These are phyloP conservation scores for Cicer judaicum DNA, from an alignment of 306 rosid genomes.

Conservation along the genomic window DNA sequence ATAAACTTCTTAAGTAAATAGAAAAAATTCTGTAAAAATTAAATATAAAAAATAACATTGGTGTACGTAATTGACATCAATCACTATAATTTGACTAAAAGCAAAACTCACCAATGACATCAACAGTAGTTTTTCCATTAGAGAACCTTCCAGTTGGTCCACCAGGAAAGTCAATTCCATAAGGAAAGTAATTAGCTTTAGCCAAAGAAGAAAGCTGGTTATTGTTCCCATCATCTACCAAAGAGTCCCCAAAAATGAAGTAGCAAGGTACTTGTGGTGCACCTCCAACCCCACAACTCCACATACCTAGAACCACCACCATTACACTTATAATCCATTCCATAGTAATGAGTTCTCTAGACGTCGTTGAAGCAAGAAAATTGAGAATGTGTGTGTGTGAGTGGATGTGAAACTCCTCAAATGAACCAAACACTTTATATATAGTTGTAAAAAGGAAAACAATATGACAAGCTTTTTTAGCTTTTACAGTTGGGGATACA, in stretches of 20 bases:
- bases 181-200: constrained; percentile 79
- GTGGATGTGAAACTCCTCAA: constrained; percentile 40
- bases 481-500: constrained; percentile 58
- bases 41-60: too few relatives aligned
- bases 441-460: constrained; percentile 37
- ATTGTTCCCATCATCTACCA: constrained; percentile 92
- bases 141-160: constrained; percentile 94
- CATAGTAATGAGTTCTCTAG: background rate
- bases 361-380: constrained; percentile 34
- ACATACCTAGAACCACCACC: constrained; percentile 46
- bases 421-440: constrained; percentile 20
- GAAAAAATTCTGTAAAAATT: too few relatives aligned
- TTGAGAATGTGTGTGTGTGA: constrained; percentile 14
- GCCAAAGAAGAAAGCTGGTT: constrained; percentile 81
- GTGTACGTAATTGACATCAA: too few relatives aligned
- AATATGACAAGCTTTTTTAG: constrained; percentile 9
- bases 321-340: constrained; percentile 14
- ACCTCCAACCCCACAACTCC: constrained; percentile 47
- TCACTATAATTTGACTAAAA: background rate
- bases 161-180: constrained; percentile 72
- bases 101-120: constrained; percentile 67
- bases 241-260: constrained; percentile 92
- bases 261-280: constrained; percentile 78
- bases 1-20: too few relatives aligned
- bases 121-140: constrained; percentile 84